These are phyloP conservation scores for Boletales sp. DNA, from an alignment of 768 basidiomycete species.

Conservation along the genomic window DNA sequence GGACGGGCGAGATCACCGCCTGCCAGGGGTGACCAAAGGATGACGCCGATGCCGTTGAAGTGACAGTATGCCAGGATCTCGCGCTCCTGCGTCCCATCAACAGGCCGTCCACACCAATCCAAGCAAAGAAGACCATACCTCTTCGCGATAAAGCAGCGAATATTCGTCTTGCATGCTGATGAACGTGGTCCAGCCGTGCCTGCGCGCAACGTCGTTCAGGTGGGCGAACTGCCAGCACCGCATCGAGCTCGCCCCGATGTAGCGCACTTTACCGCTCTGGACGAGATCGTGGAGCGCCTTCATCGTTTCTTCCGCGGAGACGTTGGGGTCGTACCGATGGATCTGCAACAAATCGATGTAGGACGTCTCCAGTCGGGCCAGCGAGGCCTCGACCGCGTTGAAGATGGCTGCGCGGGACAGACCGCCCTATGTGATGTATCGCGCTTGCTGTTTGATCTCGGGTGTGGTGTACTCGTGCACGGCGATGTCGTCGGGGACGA, in stretches of 20 bases:
- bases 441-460: background rate
- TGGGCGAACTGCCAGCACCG: conserved; percentile 43
- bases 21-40: conserved; percentile 48
- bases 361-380: conserved; percentile 33
- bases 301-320: conserved; percentile 45
- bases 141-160: conserved; percentile 52
- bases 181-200: conserved; percentile 49
- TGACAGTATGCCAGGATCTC: conserved; percentile 46
- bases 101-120: too few species aligned
- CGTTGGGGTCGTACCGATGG: conserved; percentile 37
- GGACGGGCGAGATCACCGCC: conserved; percentile 39
- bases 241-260: conserved; percentile 49
- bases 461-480: too few species aligned
- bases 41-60: conserved; percentile 49
- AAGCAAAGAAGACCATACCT: conserved; percentile 26
- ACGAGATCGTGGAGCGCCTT: conserved; percentile 49
- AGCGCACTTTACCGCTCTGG: conserved; percentile 45
- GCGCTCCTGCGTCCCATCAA: conserved; percentile 33
- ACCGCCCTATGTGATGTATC: conserved; percentile 31
- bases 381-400: conserved; percentile 35
- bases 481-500: conserved; percentile 9
- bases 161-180: conserved; percentile 56
- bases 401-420: conserved; percentile 36
- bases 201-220: conserved; percentile 43
- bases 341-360: conserved; percentile 44